A percentile compares a stretch with the other conserved stretches of the same genome.
Evolutionary conservation across 148 eudicot genomes (phyloP).

Genomic region (Rhododendron vialii): DNA sequence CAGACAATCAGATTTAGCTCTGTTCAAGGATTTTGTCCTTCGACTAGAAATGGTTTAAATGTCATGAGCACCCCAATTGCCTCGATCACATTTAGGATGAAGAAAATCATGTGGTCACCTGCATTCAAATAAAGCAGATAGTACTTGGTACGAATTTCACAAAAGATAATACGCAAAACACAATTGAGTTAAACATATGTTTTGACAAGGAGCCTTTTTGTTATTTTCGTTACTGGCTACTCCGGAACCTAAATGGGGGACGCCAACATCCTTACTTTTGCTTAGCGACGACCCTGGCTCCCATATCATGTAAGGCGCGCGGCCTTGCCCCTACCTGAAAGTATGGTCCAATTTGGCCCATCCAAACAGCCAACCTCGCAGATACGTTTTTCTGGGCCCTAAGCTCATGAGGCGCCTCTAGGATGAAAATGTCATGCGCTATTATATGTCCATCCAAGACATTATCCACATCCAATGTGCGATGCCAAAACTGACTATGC

Average conservation of each 20-base stretch:
- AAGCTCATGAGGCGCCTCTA: background rate
- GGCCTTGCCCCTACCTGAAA: background rate
- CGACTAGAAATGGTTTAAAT: constrained; percentile 50
- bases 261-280: background rate
- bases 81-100: constrained; percentile 40
- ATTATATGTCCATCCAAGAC: background rate
- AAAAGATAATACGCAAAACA: background rate
- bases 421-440: background rate
- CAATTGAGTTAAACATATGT: too few species aligned
- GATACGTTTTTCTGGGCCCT: background rate
- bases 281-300: background rate
- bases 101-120: constrained; percentile 55
- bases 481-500: background rate
- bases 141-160: background rate
- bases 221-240: background rate
- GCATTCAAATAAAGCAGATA: constrained; percentile 8
- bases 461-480: background rate
- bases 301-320: background rate
- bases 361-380: background rate
- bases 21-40: constrained; percentile 7
- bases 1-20: background rate
- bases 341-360: background rate
- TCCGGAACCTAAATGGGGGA: background rate
- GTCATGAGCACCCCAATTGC: constrained; percentile 43
- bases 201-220: background rate